These are phyloP conservation scores for Phytophthora ohioensis DNA, from an alignment of 352 stramenopile species.

Conservation along the genomic window DNA sequence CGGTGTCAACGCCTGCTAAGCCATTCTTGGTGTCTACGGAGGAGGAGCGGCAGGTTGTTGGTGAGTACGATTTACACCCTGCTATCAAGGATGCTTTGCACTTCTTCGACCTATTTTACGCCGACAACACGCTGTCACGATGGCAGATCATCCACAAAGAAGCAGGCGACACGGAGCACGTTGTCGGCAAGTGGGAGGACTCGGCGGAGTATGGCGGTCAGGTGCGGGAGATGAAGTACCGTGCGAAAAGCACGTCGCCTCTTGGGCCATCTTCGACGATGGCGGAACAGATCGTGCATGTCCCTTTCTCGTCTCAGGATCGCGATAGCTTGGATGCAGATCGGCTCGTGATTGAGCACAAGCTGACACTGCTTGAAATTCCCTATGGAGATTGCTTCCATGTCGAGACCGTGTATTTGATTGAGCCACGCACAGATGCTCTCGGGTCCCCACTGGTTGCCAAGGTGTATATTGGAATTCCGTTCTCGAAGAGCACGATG, in stretches of 20 bases:
- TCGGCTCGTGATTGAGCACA: conserved; percentile 65
- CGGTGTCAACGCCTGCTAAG: conserved; percentile 32
- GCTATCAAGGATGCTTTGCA: conserved; percentile 59
- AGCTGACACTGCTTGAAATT: conserved; percentile 78
- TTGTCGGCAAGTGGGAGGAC: conserved; percentile 66
- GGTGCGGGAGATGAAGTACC: conserved; percentile 78
- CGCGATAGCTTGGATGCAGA: conserved; percentile 48
- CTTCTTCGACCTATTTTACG: conserved; percentile 84
- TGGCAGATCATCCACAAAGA: conserved; percentile 71
- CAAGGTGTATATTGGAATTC: conserved; percentile 72
- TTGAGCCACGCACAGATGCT: conserved; percentile 49
- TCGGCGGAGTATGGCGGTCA: conserved; percentile 66
- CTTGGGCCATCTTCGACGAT: conserved; percentile 74
- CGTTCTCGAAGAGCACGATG: conserved; percentile 88
- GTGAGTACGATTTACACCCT: conserved; percentile 71
- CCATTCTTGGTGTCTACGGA: conserved; percentile 79
- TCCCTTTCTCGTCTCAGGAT: conserved; percentile 52
- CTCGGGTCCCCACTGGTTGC: conserved; percentile 46
- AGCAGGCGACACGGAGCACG: conserved; percentile 71
- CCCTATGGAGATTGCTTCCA: conserved; percentile 86
- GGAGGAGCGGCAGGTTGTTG: conserved; percentile 72
- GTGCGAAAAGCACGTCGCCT: conserved; percentile 73
- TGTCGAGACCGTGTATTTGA: conserved; percentile 72
- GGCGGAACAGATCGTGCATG: conserved; percentile 64
- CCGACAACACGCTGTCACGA: conserved; percentile 50